These are phyloP conservation scores for Heimioporus sp. DNA, from an alignment of 768 basidiomycete species.

Conservation along the genomic window DNA sequence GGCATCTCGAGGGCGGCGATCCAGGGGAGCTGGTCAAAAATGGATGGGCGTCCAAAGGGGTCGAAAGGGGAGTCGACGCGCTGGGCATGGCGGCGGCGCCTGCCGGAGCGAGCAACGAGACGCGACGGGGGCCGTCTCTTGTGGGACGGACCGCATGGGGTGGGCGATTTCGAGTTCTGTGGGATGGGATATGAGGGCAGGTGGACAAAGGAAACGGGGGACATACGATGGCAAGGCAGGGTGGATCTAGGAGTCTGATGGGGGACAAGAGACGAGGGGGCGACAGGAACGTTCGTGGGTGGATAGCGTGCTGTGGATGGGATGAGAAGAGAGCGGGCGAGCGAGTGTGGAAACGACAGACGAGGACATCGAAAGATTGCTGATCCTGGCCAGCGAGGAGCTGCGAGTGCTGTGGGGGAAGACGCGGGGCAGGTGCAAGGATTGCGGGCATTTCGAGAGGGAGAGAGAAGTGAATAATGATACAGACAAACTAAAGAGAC, in stretches of 20 bases:
- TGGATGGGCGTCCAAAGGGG: constrained; percentile 28
- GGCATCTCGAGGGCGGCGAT: constrained; percentile 54
- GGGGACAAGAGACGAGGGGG: constrained; percentile 40
- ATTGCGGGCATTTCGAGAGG: constrained; percentile 38
- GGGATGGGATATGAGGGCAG: constrained; percentile 8
- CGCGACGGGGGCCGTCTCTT: constrained; percentile 38
- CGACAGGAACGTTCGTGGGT: constrained; percentile 20
- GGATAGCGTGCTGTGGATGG: constrained; percentile 18
- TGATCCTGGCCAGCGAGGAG: constrained; percentile 7
- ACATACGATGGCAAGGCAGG: constrained; percentile 20
- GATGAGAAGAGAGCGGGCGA: constrained; percentile 2
- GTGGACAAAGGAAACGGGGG: neutral
- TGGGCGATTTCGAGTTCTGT: constrained; percentile 39
- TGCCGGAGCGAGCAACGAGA: constrained; percentile 34
- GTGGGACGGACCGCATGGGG: constrained; percentile 36
- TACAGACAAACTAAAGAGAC: constrained; percentile 36
- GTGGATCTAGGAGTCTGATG: constrained; percentile 33
- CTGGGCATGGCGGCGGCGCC: constrained; percentile 42
- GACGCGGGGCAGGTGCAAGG: constrained; percentile 39
- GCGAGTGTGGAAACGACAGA: constrained; percentile 4
- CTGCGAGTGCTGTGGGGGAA: constrained; percentile 19
- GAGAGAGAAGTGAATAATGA: constrained; percentile 21
- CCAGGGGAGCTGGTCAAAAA: constrained; percentile 70
- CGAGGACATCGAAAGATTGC: neutral
- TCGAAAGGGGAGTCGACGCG: constrained; percentile 42